Conservation (phyloP, 2,329 filamentous ascomycete genomes). For the Fusarium ramigenum region DNA sequence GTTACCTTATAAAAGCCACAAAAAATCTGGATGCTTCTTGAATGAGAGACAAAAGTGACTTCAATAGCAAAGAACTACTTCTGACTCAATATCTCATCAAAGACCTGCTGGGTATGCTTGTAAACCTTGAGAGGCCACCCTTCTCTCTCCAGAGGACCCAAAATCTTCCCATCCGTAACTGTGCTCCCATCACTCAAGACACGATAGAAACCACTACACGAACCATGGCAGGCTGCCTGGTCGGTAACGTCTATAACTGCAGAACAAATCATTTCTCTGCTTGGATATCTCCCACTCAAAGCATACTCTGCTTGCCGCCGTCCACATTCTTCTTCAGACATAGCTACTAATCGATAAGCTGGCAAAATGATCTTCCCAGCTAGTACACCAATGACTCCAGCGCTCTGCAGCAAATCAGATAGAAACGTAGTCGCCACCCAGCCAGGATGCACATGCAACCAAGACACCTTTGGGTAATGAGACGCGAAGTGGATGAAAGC, state of each 20-base stretch:
- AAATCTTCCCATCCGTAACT: accelerated
- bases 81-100: background rate
- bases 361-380: background rate
- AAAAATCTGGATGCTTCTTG: no score
- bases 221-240: background rate
- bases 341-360: background rate
- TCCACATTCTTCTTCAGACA: background rate
- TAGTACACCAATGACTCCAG: background rate
- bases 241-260: background rate
- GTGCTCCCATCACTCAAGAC: background rate
- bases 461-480: background rate
- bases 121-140: background rate
- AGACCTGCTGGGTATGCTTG: background rate
- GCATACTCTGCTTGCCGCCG: background rate
- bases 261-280: background rate
- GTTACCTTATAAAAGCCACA: no score
- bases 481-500: background rate
- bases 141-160: background rate
- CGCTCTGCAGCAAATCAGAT: background rate
- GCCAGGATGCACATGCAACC: background rate
- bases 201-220: background rate
- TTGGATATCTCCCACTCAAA: background rate
- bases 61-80: no score
- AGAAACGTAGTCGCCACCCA: background rate
- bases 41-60: background rate